Evolutionary conservation across 768 basidiomycete species (phyloP).

Genomic region (Boletus insuetus): DNA sequence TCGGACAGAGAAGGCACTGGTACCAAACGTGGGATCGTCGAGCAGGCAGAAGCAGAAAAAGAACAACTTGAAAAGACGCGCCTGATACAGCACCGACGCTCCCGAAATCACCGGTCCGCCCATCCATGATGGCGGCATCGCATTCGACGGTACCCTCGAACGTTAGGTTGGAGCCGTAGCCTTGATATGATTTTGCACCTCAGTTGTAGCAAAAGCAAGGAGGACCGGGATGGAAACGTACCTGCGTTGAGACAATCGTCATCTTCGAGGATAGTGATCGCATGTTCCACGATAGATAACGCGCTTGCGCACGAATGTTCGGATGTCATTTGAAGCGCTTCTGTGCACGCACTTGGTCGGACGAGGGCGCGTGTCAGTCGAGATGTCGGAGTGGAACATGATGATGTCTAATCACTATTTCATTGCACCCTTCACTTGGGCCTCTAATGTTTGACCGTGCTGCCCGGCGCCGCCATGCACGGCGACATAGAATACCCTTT

Average conservation of each 20-base stretch:
- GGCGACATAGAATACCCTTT: slow-evolving; percentile 43
- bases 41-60: neutral
- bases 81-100: slow-evolving; percentile 74
- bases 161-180: slow-evolving; percentile 78
- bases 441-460: slow-evolving; percentile 49
- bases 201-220: neutral
- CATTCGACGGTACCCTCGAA: slow-evolving; percentile 76
- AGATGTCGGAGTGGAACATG: neutral
- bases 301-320: slow-evolving; percentile 24
- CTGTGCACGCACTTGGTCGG: slow-evolving; percentile 51
- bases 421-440: slow-evolving; percentile 53
- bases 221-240: slow-evolving; percentile 16
- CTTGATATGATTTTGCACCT: slow-evolving; percentile 30
- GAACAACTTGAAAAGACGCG: slow-evolving; percentile 20
- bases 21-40: slow-evolving; percentile 1
- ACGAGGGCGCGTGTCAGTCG: neutral
- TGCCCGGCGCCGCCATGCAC: slow-evolving; percentile 80
- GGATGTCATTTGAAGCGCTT: slow-evolving; percentile 33
- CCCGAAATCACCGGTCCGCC: slow-evolving; percentile 52
- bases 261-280: slow-evolving; percentile 62
- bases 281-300: slow-evolving; percentile 48
- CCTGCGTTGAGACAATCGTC: slow-evolving; percentile 72
- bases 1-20: neutral
- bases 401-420: slow-evolving; percentile 43
- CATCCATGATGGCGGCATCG: slow-evolving; percentile 73